A percentile compares a stretch with the other conserved stretches of the same genome.
Conservation (phyloP, 2,329 filamentous ascomycete species). For the Colletotrichum simmondsii region DNA sequence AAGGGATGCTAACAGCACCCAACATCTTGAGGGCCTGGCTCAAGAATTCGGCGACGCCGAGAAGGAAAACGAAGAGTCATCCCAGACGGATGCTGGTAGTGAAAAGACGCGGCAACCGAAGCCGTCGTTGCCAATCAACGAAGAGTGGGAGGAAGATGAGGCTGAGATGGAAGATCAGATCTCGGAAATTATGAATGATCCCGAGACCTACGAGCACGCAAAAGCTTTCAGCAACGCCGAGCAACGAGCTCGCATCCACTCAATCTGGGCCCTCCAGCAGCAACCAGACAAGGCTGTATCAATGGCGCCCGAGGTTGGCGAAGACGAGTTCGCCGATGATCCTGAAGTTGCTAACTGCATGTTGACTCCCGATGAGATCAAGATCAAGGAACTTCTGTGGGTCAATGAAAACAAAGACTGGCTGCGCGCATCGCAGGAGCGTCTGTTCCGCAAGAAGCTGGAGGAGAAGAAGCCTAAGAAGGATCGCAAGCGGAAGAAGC, state of each 20-base stretch:
- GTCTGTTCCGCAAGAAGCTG: conserved; percentile 79
- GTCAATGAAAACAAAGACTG: conserved; percentile 95
- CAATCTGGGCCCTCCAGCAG: conserved; percentile 60
- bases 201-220: conserved; percentile 65
- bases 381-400: conserved; percentile 92
- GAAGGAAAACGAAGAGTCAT: not conserved
- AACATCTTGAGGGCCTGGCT: conserved; percentile 29
- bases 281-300: conserved; percentile 60
- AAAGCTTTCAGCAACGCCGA: conserved; percentile 68
- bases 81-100: not conserved
- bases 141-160: conserved; percentile 73
- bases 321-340: conserved; percentile 89
- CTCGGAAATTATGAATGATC: conserved; percentile 74
- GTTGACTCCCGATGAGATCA: conserved; percentile 77
- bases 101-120: conserved; percentile 39
- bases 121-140: conserved; percentile 65
- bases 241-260: conserved; percentile 64
- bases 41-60: conserved; percentile 33
- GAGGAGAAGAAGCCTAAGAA: conserved; percentile 67
- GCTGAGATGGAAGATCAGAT: conserved; percentile 77
- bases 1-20: conserved; percentile 24
- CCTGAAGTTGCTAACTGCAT: conserved; percentile 86
- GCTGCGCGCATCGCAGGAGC: conserved; percentile 86
- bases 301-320: conserved; percentile 75
- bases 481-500: conserved; percentile 65